phyloP scores from a whole-genome alignment of 2,329 filamentous ascomycete genomes.

The Tolypocladium endophyticum region DNA sequence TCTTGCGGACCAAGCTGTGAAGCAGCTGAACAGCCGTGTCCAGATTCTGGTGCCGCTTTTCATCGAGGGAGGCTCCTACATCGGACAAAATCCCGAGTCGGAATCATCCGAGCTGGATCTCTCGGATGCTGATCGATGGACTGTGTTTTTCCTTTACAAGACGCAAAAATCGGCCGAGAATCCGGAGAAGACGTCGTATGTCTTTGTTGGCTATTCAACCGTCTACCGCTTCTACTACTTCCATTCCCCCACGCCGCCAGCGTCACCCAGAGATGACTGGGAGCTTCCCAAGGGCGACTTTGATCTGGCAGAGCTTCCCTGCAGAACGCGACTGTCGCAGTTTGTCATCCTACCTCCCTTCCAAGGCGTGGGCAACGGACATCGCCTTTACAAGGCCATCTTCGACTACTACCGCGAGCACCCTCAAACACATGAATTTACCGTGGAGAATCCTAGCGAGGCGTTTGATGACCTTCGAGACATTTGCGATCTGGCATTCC shows the following conservation, averaged over 20 bases:
- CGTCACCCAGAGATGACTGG: conserved; percentile 28
- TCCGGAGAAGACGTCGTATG: conserved; percentile 50
- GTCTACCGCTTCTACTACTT: conserved; percentile 77
- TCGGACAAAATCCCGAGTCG: conserved; percentile 37
- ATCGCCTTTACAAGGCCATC: conserved; percentile 70
- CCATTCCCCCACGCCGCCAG: conserved; percentile 33
- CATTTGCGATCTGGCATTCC: conserved; percentile 56
- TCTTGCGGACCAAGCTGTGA: conserved; percentile 58
- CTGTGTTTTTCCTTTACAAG: conserved; percentile 76
- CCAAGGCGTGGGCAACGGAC: conserved; percentile 70
- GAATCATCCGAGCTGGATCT: conserved; percentile 55
- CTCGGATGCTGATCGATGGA: conserved; percentile 74
- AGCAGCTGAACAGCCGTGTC: conserved; percentile 64
- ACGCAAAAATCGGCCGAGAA: conserved; percentile 37
- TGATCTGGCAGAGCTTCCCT: conserved; percentile 52
- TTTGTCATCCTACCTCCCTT: conserved; percentile 86
- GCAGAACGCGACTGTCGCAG: conserved; percentile 79
- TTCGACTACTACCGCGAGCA: conserved; percentile 59
- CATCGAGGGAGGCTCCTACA: conserved; percentile 82
- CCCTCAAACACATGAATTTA: conserved; percentile 67
- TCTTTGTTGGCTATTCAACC: conserved; percentile 81
- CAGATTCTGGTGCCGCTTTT: conserved; percentile 78
- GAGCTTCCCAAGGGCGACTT: conserved; percentile 34
- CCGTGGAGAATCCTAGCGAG: conserved; percentile 89
- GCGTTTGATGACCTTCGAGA: conserved; percentile 74